Percentiles rank a stretch among this genome's conserved stretches.
phyloP scores from a whole-genome alignment of 176 grass and related monocot species.

The Triticum aestivum region DNA sequence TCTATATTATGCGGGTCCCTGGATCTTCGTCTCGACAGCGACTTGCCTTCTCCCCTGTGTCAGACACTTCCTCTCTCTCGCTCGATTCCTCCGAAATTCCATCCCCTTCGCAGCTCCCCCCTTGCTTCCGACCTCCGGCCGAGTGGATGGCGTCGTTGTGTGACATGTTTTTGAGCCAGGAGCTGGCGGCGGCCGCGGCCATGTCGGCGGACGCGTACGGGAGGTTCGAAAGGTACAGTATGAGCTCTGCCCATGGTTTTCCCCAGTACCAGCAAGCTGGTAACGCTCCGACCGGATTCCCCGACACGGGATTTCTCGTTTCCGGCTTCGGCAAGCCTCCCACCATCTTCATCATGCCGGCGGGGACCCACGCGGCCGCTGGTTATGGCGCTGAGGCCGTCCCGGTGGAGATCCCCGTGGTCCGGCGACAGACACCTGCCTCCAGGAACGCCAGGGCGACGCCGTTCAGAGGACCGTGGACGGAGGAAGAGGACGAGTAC shows the following conservation, averaged over 20 bases:
- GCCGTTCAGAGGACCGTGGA: slow-evolving; percentile 55
- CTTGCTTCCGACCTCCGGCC: background rate
- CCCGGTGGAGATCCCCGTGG: background rate
- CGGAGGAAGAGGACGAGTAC: slow-evolving; percentile 54
- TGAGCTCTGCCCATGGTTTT: background rate
- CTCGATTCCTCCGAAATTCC: background rate
- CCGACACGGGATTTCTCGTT: background rate
- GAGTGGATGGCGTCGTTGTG: background rate
- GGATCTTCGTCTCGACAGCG: background rate
- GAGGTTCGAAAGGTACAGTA: background rate
- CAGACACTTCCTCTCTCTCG: background rate
- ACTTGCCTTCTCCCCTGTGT: background rate
- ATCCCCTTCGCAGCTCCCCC: background rate
- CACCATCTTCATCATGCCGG: background rate
- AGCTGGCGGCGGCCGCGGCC: no score
- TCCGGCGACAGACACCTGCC: background rate
- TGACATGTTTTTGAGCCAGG: background rate
- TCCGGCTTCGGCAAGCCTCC: background rate
- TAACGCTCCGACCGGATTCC: background rate
- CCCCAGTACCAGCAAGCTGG: background rate
- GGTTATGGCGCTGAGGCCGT: background rate
- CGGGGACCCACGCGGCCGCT: background rate
- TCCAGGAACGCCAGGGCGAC: background rate
- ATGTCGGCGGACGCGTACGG: background rate
- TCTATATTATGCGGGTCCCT: background rate